Evolutionary conservation across 2,329 filamentous ascomycete species (phyloP), one percentile per base, ranked within the genome.

Genomic region (Thelonectria olida): DNA sequence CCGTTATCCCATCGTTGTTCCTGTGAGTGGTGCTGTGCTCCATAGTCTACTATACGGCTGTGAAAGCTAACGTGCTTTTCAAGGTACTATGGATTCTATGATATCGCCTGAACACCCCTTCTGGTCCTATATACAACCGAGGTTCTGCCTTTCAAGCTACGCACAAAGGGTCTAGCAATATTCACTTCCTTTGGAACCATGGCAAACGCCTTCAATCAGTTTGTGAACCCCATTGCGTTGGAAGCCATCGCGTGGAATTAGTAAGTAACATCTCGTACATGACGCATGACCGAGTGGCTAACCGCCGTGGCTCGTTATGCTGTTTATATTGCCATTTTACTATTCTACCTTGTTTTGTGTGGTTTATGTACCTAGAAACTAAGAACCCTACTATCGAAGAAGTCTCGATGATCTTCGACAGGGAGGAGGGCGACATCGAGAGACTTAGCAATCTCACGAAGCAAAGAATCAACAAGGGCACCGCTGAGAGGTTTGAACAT

Each of bases 81-180:
- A n/a, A n/a, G n/a, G n/a, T n/a, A n/a, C 27, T 67, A 67, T 17
- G 62, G 64, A 0, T 68, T 65, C 34, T 72, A 71, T 42, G 65
- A 67, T 12, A 67, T 69, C 8, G 69, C 67, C 5, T 72, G 71
- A 65, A 70, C 70, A 7, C 70, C 71, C 4, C 36, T 74, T 4
- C 62, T 70, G 0, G 66, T 70, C 38, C 63, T 62, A 0, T 74
- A 74, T 44, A 65, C 67, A 0, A 64, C 68, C 8, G 71, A 73
- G 58, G 72, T 74, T 25, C 52, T 74, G 1, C 72, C 71, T 0
- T 74, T 71, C 17, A 66, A 64, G 6, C 61, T 73, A 2, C 63
- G 72, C 7, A 27, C 71, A 19, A 73, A 73, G 44, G 71, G 71
- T 1, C 51, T 72, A 15, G 69, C 65, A 25, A 66, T 73, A 5